Percentiles rank a stretch among this genome's conserved stretches.
phyloP scores from a whole-genome alignment of 176 grass and related monocot species.

The Zizania latifolia region DNA sequence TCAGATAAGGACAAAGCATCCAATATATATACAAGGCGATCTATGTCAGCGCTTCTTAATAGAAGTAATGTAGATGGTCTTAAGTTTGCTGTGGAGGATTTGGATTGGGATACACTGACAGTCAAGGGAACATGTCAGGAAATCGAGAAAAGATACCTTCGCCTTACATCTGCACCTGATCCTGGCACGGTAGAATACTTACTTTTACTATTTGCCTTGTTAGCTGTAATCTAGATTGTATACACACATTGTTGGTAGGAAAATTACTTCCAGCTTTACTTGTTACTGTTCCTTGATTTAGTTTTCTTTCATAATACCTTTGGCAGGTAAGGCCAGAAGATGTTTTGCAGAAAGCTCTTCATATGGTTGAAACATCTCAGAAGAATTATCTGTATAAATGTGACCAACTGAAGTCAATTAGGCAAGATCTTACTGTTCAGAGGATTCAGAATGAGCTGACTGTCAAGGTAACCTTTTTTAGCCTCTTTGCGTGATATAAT shows the following conservation, averaged over 20 bases:
- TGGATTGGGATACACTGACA: slow-evolving; percentile 91
- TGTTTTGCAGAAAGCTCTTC: slow-evolving; percentile 84
- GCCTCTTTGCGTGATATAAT: slow-evolving; percentile 1
- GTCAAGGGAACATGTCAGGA: slow-evolving; percentile 88
- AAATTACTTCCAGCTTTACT: slow-evolving; percentile 5
- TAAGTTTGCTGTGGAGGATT: slow-evolving; percentile 71
- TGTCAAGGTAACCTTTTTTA: slow-evolving; percentile 61
- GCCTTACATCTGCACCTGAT: slow-evolving; percentile 89
- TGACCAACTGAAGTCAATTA: slow-evolving; percentile 95
- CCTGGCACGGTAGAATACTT: slow-evolving; percentile 57
- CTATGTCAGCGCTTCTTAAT: slow-evolving; percentile 40
- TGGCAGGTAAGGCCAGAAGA: slow-evolving; percentile 87
- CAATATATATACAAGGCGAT: slow-evolving; percentile 44
- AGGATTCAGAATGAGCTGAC: slow-evolving; percentile 79
- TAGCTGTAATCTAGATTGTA: slow-evolving; percentile 21
- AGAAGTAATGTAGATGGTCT: slow-evolving; percentile 43
- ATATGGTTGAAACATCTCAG: slow-evolving; percentile 73
- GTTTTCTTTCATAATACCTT: slow-evolving; percentile 14
- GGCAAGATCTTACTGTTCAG: slow-evolving; percentile 93
- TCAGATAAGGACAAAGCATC: slow-evolving; percentile 29
- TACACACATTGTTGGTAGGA: slow-evolving; percentile 1
- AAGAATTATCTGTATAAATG: slow-evolving; percentile 97
- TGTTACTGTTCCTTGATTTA: slow-evolving; percentile 22
- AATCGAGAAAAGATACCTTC: slow-evolving; percentile 82
- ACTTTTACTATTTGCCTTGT: slow-evolving; percentile 17